phyloP scores from a whole-genome alignment of 2,329 filamentous ascomycete species.

The Kalmusia sp. region DNA sequence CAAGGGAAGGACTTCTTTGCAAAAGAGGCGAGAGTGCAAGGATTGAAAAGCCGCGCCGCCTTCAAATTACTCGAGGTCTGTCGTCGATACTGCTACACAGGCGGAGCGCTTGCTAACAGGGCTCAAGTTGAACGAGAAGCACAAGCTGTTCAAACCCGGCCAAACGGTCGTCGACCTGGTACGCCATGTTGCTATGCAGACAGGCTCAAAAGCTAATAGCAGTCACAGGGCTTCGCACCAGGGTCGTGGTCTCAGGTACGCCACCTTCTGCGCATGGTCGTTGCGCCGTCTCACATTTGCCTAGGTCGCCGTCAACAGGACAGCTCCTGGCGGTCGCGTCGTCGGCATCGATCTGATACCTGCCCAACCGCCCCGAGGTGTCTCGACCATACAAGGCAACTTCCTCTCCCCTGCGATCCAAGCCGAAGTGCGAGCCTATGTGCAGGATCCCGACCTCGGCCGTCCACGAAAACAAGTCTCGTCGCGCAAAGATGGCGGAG shows the following conservation, averaged over 20 bases:
- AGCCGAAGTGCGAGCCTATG: conserved; percentile 76
- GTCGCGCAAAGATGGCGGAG: conserved; percentile 31
- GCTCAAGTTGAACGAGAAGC: conserved; percentile 77
- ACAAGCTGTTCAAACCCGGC: conserved; percentile 77
- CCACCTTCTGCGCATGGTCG: not conserved
- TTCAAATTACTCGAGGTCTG: conserved; percentile 87
- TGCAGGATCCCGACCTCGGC: conserved; percentile 69
- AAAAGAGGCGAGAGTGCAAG: conserved; percentile 76
- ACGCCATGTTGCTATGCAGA: conserved; percentile 20
- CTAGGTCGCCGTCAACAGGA: conserved; percentile 82
- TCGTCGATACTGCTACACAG: not conserved
- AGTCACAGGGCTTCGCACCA: conserved; percentile 72
- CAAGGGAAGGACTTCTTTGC: conserved; percentile 77
- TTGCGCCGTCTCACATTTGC: conserved; percentile 1
- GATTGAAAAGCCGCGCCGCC: conserved; percentile 87
- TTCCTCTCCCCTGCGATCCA: conserved; percentile 81
- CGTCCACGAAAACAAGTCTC: conserved; percentile 51
- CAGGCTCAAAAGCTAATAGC: conserved; percentile 13
- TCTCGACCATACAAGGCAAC: conserved; percentile 94
- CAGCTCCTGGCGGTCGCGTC: conserved; percentile 77
- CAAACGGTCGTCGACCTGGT: conserved; percentile 92
- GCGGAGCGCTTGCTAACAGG: conserved; percentile 20
- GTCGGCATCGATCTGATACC: conserved; percentile 95
- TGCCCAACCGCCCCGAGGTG: conserved; percentile 85
- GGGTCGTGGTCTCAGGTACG: conserved; percentile 67